These are phyloP conservation scores for Aspergillus pseudoterreus DNA, from an alignment of 2,329 filamentous ascomycete genomes.

Conservation along the genomic window DNA sequence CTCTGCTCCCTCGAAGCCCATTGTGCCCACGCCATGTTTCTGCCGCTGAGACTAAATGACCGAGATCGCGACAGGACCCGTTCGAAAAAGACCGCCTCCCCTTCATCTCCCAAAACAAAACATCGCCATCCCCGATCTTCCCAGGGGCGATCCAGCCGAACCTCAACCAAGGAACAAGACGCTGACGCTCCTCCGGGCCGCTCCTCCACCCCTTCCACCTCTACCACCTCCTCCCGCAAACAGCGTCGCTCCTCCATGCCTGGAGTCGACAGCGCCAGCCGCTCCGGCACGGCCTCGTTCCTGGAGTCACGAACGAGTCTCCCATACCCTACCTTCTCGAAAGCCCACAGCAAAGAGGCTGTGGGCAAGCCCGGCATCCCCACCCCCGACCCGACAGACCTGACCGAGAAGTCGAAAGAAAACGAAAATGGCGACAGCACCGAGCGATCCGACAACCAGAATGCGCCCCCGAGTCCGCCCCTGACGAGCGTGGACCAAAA, in stretches of 20 bases:
- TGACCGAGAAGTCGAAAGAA: slow-evolving; percentile 51
- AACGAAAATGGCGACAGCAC: slow-evolving; percentile 26
- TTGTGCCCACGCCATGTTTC: slow-evolving; percentile 31
- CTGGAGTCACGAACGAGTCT: slow-evolving; percentile 49
- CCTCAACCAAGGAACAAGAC: slow-evolving; percentile 33
- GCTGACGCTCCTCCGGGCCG: slow-evolving; percentile 25
- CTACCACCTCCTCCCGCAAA: slow-evolving; percentile 20
- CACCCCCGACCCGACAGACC: slow-evolving; percentile 70
- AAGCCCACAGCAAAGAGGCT: slow-evolving; percentile 85
- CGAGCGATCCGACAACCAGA: slow-evolving; percentile 25
- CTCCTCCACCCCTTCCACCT: slow-evolving; percentile 26
- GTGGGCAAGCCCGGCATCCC: slow-evolving; percentile 54
- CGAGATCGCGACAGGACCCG: slow-evolving; percentile 29
- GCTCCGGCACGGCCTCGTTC: slow-evolving; percentile 34
- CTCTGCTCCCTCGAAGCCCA: slow-evolving; percentile 21
- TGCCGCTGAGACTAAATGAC: slow-evolving; percentile 36
- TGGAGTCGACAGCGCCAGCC: slow-evolving; percentile 40
- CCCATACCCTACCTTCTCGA: slow-evolving; percentile 81
- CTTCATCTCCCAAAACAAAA: slow-evolving; percentile 26
- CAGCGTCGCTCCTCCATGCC: slow-evolving; percentile 51
- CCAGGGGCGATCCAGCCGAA: slow-evolving; percentile 28
- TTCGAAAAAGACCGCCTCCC: slow-evolving; percentile 20
- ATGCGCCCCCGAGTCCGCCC: slow-evolving; percentile 47
- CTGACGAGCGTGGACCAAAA: slow-evolving; percentile 44
- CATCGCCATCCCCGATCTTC: slow-evolving; percentile 28